Evolutionary conservation across 2,329 filamentous ascomycete species (phyloP).

Genomic region (Pseudogymnoascus sp.): DNA sequence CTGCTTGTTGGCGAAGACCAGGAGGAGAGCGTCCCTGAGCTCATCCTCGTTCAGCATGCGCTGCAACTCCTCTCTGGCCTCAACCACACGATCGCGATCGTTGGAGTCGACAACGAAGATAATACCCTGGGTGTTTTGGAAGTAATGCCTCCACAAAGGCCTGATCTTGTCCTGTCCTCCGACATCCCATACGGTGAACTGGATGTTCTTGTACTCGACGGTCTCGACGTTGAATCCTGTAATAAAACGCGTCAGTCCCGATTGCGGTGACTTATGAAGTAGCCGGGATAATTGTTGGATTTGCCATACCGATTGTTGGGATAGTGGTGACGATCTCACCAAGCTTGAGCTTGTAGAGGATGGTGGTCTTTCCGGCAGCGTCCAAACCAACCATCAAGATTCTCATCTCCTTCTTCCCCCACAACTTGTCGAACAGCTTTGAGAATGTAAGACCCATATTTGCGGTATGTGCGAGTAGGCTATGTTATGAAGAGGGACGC

Average conservation of each 20-base stretch:
- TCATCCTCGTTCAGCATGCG: conserved; percentile 99
- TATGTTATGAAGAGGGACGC: conserved; percentile 29
- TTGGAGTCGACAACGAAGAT: conserved; percentile 99
- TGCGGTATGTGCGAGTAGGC: conserved; percentile 41
- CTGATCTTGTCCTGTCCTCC: conserved; percentile 99
- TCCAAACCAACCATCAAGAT: conserved; percentile 99
- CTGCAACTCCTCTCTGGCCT: conserved; percentile 93
- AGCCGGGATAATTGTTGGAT: background rate
- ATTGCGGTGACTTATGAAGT: background rate
- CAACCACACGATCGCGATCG: conserved; percentile 95
- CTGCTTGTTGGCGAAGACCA: conserved; percentile 99
- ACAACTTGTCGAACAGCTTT: conserved; percentile 91
- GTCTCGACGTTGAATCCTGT: conserved; percentile 99
- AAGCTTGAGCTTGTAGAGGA: conserved; percentile 99
- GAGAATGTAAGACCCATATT: conserved; percentile 98
- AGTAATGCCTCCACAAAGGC: conserved; percentile 99
- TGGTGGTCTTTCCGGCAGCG: conserved; percentile 99
- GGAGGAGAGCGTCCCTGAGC: conserved; percentile 90
- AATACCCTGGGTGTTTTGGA: conserved; percentile 98
- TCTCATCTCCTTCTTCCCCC: conserved; percentile 99
- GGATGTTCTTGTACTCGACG: conserved; percentile 99
- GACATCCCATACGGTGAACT: conserved; percentile 99
- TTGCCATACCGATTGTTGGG: conserved; percentile 79
- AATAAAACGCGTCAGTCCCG: conserved; percentile 9
- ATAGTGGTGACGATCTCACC: conserved; percentile 99